Evolutionary conservation across 768 basidiomycete genomes (phyloP).

Genomic region (Lyophyllum semitale): DNA sequence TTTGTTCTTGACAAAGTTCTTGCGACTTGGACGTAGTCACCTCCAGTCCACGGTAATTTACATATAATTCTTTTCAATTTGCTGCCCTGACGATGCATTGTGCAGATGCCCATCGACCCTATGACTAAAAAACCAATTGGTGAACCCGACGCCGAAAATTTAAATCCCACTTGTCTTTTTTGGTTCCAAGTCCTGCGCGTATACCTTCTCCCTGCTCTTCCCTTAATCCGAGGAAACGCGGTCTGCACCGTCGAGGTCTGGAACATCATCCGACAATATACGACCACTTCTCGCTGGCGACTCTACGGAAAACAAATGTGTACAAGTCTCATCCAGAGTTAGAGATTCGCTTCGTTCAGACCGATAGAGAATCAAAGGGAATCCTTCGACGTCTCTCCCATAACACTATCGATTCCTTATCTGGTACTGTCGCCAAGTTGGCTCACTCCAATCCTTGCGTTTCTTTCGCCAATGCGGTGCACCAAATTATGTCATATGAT

Average conservation of each 20-base stretch:
- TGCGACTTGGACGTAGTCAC: constrained; percentile 74
- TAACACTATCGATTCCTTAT: constrained; percentile 81
- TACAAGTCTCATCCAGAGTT: constrained; percentile 82
- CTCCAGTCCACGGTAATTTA: constrained; percentile 50
- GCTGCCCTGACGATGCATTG: constrained; percentile 1
- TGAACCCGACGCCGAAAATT: constrained; percentile 52
- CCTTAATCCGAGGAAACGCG: constrained; percentile 83
- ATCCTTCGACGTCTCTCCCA: constrained; percentile 86
- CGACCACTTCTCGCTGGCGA: constrained; percentile 80
- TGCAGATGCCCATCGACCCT: constrained; percentile 53
- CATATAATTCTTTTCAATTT: background rate
- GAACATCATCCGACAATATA: constrained; percentile 82
- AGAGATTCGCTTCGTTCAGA: constrained; percentile 76
- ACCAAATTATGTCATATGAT: constrained; percentile 95
- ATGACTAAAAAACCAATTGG: constrained; percentile 59
- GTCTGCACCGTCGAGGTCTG: constrained; percentile 92
- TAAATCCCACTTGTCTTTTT: constrained; percentile 70
- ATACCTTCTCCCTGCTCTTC: constrained; percentile 84
- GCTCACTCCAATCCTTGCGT: constrained; percentile 94
- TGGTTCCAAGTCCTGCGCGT: constrained; percentile 84
- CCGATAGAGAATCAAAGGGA: constrained; percentile 85
- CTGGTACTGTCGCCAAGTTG: constrained; percentile 88
- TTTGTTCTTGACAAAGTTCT: constrained; percentile 74
- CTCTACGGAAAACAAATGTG: constrained; percentile 81
- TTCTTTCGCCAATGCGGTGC: constrained; percentile 85